Evolutionary conservation across 495 filamentous ascomycete genomes (phyloP).

Genomic region (Xylaria longipes): DNA sequence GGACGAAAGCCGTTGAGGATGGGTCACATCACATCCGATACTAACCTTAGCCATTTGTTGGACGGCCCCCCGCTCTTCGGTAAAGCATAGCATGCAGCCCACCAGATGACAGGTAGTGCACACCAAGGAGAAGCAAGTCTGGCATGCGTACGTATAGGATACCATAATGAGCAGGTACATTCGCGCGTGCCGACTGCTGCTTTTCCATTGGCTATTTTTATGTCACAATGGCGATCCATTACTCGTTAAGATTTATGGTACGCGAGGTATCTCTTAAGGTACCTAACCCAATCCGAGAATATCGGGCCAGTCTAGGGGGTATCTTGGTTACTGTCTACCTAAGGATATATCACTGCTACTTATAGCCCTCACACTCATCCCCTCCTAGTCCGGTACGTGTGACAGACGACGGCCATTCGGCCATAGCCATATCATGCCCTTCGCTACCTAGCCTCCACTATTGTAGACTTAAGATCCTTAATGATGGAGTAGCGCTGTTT

Average conservation of each 20-base stretch:
- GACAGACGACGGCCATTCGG: neutral
- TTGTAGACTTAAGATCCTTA: neutral
- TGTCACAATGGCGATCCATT: slow-evolving; percentile 9
- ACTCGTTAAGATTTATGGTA: neutral
- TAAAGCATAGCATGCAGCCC: slow-evolving; percentile 8
- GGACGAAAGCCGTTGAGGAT: slow-evolving; percentile 22
- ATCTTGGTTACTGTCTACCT: neutral
- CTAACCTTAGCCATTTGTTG: too few relatives aligned
- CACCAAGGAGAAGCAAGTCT: neutral
- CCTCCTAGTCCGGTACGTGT: neutral
- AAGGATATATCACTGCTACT: slow-evolving; percentile 4
- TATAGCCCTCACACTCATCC: neutral
- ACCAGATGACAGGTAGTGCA: slow-evolving; percentile 10
- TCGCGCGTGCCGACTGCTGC: slow-evolving; percentile 6
- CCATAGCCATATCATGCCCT: slow-evolving; percentile 1
- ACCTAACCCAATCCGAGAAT: neutral
- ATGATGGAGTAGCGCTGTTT: neutral
- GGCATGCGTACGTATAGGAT: neutral
- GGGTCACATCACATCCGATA: too few relatives aligned
- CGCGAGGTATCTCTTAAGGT: neutral
- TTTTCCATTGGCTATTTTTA: neutral
- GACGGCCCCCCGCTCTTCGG: neutral
- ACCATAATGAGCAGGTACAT: slow-evolving; percentile 4
- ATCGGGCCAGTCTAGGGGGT: neutral
- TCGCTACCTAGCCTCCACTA: neutral